Percentiles rank a stretch among this genome's conserved stretches.
Evolutionary conservation across 2,329 filamentous ascomycete species (phyloP).

Genomic region (Pseudogymnoascus sp.): DNA sequence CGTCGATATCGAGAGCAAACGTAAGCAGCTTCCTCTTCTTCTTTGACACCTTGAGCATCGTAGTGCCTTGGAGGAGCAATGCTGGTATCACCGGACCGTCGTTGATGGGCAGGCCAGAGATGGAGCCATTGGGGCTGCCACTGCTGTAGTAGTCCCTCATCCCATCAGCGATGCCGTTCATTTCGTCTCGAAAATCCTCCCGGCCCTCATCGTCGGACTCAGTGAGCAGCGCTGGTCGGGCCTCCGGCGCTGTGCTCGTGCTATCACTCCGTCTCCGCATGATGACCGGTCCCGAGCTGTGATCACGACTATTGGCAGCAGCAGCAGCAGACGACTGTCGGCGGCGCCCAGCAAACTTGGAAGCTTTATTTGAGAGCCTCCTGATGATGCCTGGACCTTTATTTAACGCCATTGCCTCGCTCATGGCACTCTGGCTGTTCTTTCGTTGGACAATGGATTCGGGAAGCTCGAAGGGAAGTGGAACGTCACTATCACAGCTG

Average conservation of each 20-base stretch:
- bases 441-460: constrained; percentile 56
- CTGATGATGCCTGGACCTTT: constrained; percentile 67
- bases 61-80: constrained; percentile 68
- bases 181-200: constrained; percentile 40
- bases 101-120: constrained; percentile 33
- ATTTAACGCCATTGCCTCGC: constrained; percentile 47
- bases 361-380: constrained; percentile 73
- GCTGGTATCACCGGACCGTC: constrained; percentile 68
- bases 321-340: constrained; percentile 70
- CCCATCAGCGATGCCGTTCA: constrained; percentile 36
- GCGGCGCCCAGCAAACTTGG: constrained; percentile 56
- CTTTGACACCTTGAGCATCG: constrained; percentile 75
- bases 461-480: constrained; percentile 58
- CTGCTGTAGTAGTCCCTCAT: constrained; percentile 37
- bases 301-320: constrained; percentile 71
- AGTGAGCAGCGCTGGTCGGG: constrained; percentile 31
- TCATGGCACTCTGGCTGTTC: constrained; percentile 54
- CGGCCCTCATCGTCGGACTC: constrained; percentile 52
- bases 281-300: constrained; percentile 82
- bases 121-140: constrained; percentile 39
- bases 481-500: constrained; percentile 43
- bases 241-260: constrained; percentile 58
- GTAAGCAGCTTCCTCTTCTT: constrained; percentile 68
- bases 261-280: constrained; percentile 84
- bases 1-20: constrained; percentile 68